Base-by-base conservation (phyloP, 768 basidiomycete genomes). In the Mycena pura region DNA sequence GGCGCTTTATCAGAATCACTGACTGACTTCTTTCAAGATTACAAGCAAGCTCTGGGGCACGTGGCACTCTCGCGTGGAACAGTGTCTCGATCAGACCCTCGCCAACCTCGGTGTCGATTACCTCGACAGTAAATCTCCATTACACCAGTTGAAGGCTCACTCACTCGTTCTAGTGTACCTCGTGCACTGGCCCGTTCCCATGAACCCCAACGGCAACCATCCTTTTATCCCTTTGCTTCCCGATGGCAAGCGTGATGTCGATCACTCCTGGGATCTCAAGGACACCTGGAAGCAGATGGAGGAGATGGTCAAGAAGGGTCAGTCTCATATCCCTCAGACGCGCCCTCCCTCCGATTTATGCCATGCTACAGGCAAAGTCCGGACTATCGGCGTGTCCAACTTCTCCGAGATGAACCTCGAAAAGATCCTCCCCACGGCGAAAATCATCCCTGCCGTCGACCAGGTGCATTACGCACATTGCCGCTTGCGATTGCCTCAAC, bases 201-300 rank as follows among this genome's bases (percentile, higher is more conserved):
- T 90, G 67, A 90, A 90, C 68, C 84, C 86, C 11, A 84, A 85
- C 24, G 89, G 88, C 34, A 90, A 87, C 70, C 82, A 89, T 69
- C 84, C 78, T 8, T 25, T 77, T 22, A 78, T 89, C 73, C 89
- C 88, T 9, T 80, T 77, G 13, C 84, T 83, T 32, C 82, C 86
- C 0, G 79, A 88, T 69, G 85, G 91, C 57, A 81, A 78, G 65
- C 82, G 91, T 34, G 91, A 92, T 69, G 77, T 91, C 45, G 85
- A 88, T 65, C 80, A 82, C 66, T 78, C 83, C 38, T 90, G 90
- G 85, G 79, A 85, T 25, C 70, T 92, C 68, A 77, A 73, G 50
- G 83, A 93, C 49, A 94, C 94, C 14, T 95, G 93, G 92, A 86
- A 84, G 68, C 86, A 90, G 72, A 89, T 95, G 89, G 93, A 95